phyloP scores from a whole-genome alignment of 78 protist species.

The Guillardia theta region DNA sequence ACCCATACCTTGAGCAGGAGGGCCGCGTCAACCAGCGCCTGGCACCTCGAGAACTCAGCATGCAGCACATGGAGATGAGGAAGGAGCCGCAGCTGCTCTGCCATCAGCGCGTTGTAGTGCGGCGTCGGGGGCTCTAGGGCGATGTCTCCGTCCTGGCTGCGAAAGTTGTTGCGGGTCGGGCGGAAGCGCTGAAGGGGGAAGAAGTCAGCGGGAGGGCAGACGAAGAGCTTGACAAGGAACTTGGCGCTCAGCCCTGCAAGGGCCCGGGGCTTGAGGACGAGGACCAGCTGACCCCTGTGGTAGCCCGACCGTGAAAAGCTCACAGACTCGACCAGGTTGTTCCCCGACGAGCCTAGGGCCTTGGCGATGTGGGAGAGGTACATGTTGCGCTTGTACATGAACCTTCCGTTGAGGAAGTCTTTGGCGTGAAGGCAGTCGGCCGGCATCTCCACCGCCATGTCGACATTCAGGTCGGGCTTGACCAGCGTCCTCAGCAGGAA shows the following conservation, averaged over 20 bases:
- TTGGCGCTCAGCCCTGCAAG: not conserved
- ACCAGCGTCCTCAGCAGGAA: constrained; percentile 33
- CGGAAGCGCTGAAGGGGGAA: not conserved
- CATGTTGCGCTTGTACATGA: constrained; percentile 19
- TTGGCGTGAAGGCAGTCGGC: not conserved
- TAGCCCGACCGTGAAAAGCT: too few species aligned
- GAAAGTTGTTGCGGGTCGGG: not conserved
- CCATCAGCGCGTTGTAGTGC: not conserved
- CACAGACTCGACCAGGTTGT: too few species aligned
- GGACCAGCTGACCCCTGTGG: too few species aligned
- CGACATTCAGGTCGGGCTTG: not conserved
- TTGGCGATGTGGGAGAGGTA: constrained; percentile 35
- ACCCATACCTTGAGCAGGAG: constrained; percentile 42
- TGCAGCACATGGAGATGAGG: not conserved
- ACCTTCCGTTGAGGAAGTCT: constrained; percentile 11
- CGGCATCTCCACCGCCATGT: constrained; percentile 26
- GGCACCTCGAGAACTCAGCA: not conserved
- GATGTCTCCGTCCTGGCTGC: not conserved
- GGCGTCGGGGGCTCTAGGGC: not conserved
- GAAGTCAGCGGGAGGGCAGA: not conserved
- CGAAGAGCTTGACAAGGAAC: not conserved
- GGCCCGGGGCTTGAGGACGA: not conserved
- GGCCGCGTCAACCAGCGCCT: constrained; percentile 5
- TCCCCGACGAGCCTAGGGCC: too few species aligned
- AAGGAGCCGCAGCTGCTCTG: not conserved